phyloP scores from a whole-genome alignment of 2,329 filamentous ascomycete genomes.

The Cordyceps fumosorosea region DNA sequence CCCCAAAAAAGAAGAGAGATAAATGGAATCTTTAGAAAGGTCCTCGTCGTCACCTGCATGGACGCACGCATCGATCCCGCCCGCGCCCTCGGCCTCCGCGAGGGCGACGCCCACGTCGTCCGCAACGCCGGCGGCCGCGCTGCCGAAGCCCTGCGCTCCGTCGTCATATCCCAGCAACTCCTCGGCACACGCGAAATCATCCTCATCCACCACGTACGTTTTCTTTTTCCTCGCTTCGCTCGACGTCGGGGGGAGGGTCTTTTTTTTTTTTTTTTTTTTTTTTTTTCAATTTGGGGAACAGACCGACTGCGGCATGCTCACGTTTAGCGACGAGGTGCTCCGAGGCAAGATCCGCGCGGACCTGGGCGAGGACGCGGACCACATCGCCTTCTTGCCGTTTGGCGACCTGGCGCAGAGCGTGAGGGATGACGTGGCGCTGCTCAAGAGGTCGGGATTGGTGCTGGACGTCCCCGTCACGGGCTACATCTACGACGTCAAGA shows the following conservation, averaged over 20 bases:
- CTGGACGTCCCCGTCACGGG: slow-evolving; percentile 59
- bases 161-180: slow-evolving; percentile 74
- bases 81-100: slow-evolving; percentile 60
- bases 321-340: slow-evolving; percentile 55
- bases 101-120: slow-evolving; percentile 74
- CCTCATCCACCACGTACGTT: slow-evolving; percentile 57
- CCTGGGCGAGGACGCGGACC: slow-evolving; percentile 43
- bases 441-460: slow-evolving; percentile 55
- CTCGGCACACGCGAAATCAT: slow-evolving; percentile 70
- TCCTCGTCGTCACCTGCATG: slow-evolving; percentile 64
- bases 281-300: slow-evolving; percentile 15
- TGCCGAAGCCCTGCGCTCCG: slow-evolving; percentile 62
- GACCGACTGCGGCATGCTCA: slow-evolving; percentile 54
- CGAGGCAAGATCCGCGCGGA: slow-evolving; percentile 51
- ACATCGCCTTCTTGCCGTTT: slow-evolving; percentile 61
- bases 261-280: no score
- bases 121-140: slow-evolving; percentile 66
- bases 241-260: not conserved
- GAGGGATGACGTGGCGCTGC: slow-evolving; percentile 55
- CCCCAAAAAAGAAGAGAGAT: not conserved
- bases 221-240: not conserved
- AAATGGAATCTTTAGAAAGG: slow-evolving; percentile 22
- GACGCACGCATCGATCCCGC: slow-evolving; percentile 67
- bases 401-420: slow-evolving; percentile 57
- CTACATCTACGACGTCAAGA: slow-evolving; percentile 75